phyloP scores from a whole-genome alignment of 306 rosid genomes.

The Lithocarpus polystachyus region DNA sequence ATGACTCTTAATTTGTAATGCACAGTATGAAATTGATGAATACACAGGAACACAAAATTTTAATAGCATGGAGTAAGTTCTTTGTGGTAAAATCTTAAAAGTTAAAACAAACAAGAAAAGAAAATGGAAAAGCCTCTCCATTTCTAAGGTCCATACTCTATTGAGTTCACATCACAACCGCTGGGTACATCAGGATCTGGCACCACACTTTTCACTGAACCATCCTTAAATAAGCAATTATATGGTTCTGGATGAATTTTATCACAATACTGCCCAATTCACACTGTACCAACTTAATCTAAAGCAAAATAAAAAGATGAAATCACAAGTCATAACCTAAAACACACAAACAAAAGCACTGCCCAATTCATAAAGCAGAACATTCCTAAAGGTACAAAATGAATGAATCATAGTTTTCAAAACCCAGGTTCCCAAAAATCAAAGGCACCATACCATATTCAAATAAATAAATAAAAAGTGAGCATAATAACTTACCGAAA shows the following conservation, averaged over 20 bases:
- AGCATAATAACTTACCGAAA: too few species aligned
- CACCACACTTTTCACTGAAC: conserved; percentile 54
- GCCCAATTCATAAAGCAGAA: too few species aligned
- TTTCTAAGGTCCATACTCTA: conserved; percentile 53
- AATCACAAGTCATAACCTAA: too few species aligned
- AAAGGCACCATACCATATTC: too few species aligned
- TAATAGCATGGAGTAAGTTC: not conserved
- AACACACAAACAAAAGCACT: too few species aligned
- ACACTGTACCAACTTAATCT: too few species aligned
- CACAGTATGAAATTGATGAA: not conserved
- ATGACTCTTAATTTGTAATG: conserved; percentile 23
- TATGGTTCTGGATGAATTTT: conserved; percentile 47
- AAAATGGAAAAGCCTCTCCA: conserved; percentile 19
- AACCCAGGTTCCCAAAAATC: too few species aligned
- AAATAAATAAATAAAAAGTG: too few species aligned
- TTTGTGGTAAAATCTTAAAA: conserved; percentile 3
- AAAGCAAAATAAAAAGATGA: too few species aligned
- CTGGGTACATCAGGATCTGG: conserved; percentile 84
- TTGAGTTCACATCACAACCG: conserved; percentile 66
- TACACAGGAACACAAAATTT: not conserved
- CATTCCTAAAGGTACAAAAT: too few species aligned
- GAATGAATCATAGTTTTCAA: too few species aligned
- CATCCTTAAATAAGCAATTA: conserved; percentile 53
- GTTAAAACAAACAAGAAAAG: not conserved
- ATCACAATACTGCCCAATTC: conserved; percentile 64